Evolutionary conservation across 2,329 filamentous ascomycete genomes (phyloP).

Genomic region (Diaporthe capsici): DNA sequence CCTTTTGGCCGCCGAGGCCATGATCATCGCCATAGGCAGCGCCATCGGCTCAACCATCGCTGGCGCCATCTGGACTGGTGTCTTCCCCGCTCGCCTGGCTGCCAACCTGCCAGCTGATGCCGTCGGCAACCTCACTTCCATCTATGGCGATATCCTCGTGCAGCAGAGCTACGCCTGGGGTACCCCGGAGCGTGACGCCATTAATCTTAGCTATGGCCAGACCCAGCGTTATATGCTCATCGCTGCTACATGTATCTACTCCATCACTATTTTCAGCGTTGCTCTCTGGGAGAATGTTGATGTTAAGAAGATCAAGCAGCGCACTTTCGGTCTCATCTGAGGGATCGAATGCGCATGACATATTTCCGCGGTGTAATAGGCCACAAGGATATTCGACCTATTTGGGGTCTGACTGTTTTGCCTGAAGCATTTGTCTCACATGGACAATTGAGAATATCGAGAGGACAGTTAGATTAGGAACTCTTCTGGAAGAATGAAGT

Average conservation of each 20-base stretch:
- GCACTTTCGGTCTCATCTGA: conserved; percentile 17
- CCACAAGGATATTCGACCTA: neutral
- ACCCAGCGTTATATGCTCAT: conserved; percentile 24
- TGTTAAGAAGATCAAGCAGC: conserved; percentile 21
- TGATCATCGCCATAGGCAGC: conserved; percentile 72
- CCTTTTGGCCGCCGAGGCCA: conserved; percentile 71
- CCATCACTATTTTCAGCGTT: conserved; percentile 1
- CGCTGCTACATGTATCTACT: conserved; percentile 14
- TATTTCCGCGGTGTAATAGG: too few relatives aligned
- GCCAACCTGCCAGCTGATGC: conserved; percentile 5
- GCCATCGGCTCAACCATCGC: conserved; percentile 73
- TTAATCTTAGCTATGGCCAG: conserved; percentile 10
- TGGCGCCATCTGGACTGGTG: conserved; percentile 74
- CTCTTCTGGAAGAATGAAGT: neutral
- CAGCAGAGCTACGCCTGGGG: conserved; percentile 23
- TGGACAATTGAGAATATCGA: neutral
- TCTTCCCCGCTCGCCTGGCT: conserved; percentile 44
- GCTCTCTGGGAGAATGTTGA: conserved; percentile 19
- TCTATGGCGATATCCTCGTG: neutral
- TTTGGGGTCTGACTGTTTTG: neutral
- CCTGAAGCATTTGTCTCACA: neutral
- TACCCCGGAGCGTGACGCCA: conserved; percentile 1
- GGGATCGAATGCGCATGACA: neutral
- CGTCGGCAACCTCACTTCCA: neutral
- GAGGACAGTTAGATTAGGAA: neutral